Evolutionary conservation across 805 yeast species (phyloP), one percentile per base, ranked within the genome.

Genomic region (Nakazawaea ernobii): DNA sequence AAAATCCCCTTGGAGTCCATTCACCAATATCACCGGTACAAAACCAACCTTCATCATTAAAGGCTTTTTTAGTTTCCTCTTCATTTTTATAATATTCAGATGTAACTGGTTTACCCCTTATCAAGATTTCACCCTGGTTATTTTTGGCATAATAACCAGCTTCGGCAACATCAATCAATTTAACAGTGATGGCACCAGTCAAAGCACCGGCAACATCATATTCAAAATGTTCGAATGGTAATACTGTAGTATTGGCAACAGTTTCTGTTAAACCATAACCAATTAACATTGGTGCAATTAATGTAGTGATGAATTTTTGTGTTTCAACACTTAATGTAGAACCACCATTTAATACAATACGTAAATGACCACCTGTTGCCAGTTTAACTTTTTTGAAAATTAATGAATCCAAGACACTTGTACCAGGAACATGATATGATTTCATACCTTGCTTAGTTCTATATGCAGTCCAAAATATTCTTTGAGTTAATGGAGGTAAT

Each of bases 251-350:
- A 70, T 87, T 91, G 43, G 99, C 99, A 56, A 86, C 83, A 11
- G 98, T 91, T 69, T 94, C 99, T 35, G 99, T 94, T 56, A 94
- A 79, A 51, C 99, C 99, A 65, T 94, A 94, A 51, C 99, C 99
- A 59, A 91, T 74, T 58, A 94, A 75, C 86, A 92, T 77, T 51
- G 97, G 95, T 35, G 87, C 84, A 52, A 94, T 69, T 51, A 87
- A 74, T 39, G 75, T 86, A 35, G 86, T 64, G 56, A 94, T 74
- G 65, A 94, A 92, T 42, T 75, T 69, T 68, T 94, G 97, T 8
- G 97, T 89, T 53, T 84, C 88, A 46, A 61, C 65, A 24, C 95
- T 83, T 48, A 92, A 71, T 47, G 97, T 91, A 7, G 97, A 89
- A 49, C 98, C 98, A 68, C 98, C 99, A 65, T 88, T 89, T 65